Evolutionary conservation across 2,329 filamentous ascomycete species (phyloP).

Genomic region (Tolypocladium ovalisporum): DNA sequence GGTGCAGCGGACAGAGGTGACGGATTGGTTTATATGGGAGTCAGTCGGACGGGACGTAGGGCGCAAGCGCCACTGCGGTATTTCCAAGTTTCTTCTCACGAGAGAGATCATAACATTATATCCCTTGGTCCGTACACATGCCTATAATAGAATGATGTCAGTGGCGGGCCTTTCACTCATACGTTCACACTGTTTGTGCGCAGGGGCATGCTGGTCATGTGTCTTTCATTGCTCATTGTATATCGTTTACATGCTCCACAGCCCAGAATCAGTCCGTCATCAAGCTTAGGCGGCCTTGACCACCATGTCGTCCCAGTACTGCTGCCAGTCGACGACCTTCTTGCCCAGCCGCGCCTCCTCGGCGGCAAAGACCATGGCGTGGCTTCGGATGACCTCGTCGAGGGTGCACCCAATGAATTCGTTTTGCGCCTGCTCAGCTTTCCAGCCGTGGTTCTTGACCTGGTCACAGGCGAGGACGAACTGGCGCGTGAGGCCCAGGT

Average conservation of each 20-base stretch:
- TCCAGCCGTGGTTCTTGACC: constrained; percentile 61
- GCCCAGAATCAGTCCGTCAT: neutral
- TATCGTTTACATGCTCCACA: neutral
- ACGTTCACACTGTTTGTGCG: neutral
- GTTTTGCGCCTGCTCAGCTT: constrained; percentile 60
- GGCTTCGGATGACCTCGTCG: constrained; percentile 79
- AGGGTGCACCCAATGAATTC: constrained; percentile 70
- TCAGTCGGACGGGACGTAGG: neutral
- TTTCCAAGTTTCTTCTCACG: neutral
- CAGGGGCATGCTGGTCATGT: neutral
- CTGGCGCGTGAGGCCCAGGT: constrained; percentile 56
- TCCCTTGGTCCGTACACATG: neutral
- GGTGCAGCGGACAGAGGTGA: neutral
- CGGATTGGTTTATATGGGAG: neutral
- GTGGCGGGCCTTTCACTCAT: too few relatives aligned
- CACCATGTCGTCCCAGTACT: constrained; percentile 55
- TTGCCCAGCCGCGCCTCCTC: constrained; percentile 68
- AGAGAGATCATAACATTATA: neutral
- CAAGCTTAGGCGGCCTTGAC: constrained; percentile 7
- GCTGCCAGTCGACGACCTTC: constrained; percentile 61
- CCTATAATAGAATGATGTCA: neutral
- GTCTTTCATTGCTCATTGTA: neutral
- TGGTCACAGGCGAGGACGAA: constrained; percentile 75
- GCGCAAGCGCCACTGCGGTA: neutral
- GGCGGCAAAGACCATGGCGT: constrained; percentile 88